These are phyloP conservation scores for Salix koriyanagi DNA, from an alignment of 345 rosid genomes.

Conservation along the genomic window DNA sequence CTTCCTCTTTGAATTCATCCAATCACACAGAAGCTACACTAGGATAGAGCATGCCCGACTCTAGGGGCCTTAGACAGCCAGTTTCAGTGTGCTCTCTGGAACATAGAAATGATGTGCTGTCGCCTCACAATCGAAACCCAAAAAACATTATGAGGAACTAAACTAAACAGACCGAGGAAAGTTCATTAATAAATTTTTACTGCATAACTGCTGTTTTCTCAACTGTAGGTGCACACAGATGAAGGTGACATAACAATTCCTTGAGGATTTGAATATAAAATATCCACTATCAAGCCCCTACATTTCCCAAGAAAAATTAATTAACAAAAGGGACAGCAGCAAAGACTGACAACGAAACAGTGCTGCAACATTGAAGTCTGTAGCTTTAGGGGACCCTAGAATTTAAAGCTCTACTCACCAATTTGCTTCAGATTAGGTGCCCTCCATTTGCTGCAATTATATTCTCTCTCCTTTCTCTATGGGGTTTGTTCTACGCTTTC, in stretches of 20 bases:
- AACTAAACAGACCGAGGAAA: background rate
- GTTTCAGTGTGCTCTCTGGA: background rate
- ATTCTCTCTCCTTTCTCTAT: background rate
- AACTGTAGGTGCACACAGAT: background rate
- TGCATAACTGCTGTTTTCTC: background rate
- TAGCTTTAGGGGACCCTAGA: conserved; percentile 13
- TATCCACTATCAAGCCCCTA: conserved; percentile 5
- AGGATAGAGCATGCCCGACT: background rate
- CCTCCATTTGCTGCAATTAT: conserved; percentile 1
- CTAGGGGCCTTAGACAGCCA: background rate
- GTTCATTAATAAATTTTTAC: background rate
- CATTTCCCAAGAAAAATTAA: conserved; percentile 31
- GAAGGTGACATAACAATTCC: conserved; percentile 5
- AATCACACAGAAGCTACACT: background rate
- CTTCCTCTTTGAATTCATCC: background rate
- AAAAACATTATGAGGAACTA: background rate
- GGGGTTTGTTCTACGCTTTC: background rate
- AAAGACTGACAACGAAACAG: conserved; percentile 30
- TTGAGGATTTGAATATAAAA: background rate
- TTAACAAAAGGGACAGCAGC: conserved; percentile 14
- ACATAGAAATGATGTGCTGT: background rate
- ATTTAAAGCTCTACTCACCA: conserved; percentile 5
- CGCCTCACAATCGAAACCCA: background rate
- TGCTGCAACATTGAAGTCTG: conserved; percentile 28
- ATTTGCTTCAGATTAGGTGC: conserved; percentile 1